phyloP scores from a whole-genome alignment of 2,329 filamentous ascomycete genomes.

The Aureobasidium vineae region DNA sequence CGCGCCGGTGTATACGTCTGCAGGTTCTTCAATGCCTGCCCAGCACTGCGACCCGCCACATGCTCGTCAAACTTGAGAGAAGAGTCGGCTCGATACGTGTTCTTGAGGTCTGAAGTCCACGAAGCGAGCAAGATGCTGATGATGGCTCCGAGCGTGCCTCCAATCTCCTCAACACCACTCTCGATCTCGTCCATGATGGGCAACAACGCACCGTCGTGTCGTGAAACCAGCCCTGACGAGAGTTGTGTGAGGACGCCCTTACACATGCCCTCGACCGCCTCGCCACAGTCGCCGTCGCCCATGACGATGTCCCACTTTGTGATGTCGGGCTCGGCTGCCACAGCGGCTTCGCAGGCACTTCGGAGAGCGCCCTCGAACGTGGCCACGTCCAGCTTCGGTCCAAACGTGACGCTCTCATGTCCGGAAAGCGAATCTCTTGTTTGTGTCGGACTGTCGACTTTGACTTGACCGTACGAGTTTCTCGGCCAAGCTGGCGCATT shows the following conservation, averaged over 20 bases:
- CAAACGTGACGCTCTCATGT: conserved; percentile 28
- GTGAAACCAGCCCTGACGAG: conserved; percentile 27
- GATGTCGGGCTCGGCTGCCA: conserved; percentile 61
- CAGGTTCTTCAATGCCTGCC: conserved; percentile 45
- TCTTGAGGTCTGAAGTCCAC: conserved; percentile 42
- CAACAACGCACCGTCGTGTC: conserved; percentile 34
- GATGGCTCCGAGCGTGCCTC: conserved; percentile 42
- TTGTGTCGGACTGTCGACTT: conserved; percentile 7
- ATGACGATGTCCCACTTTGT: conserved; percentile 63
- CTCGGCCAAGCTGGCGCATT: conserved; percentile 54
- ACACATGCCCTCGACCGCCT: conserved; percentile 48
- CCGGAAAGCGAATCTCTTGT: background rate
- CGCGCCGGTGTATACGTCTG: conserved; percentile 42
- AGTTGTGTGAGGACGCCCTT: conserved; percentile 37
- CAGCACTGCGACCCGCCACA: conserved; percentile 36
- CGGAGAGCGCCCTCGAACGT: conserved; percentile 43
- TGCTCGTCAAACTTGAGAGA: conserved; percentile 32
- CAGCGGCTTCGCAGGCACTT: conserved; percentile 48
- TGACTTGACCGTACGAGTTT: conserved; percentile 41
- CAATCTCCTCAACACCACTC: conserved; percentile 40
- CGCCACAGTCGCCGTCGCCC: conserved; percentile 66
- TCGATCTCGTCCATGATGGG: conserved; percentile 39
- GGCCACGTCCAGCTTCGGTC: conserved; percentile 31
- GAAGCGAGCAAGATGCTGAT: conserved; percentile 40
- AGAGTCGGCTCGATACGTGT: conserved; percentile 35